Percentiles rank a stretch among this genome's conserved stretches.
phyloP scores from a whole-genome alignment of 805 yeast species.

The Candida cerambycidarum region DNA sequence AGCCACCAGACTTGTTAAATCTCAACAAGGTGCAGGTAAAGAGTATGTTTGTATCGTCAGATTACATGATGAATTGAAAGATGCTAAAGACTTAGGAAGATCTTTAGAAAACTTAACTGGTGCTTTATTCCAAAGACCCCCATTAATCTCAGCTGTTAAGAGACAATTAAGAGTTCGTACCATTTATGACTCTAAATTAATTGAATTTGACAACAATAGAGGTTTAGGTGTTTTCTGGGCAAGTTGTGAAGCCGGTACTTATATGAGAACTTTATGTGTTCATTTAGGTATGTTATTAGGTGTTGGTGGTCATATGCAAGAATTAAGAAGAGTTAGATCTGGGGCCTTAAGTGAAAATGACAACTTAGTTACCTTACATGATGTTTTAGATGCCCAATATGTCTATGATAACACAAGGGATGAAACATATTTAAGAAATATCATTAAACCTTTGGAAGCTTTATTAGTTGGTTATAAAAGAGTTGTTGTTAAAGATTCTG shows the following conservation, averaged over 20 bases:
- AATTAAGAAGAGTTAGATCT: slow-evolving; percentile 96
- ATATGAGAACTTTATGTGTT: slow-evolving; percentile 98
- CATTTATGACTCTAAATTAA: slow-evolving; percentile 90
- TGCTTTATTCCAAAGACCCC: slow-evolving; percentile 99
- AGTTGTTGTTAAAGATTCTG: slow-evolving; percentile 89
- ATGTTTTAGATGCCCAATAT: slow-evolving; percentile 98
- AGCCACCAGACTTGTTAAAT: slow-evolving; percentile 96
- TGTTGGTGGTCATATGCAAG: slow-evolving; percentile 99
- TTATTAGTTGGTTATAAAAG: slow-evolving; percentile 93
- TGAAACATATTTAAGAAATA: slow-evolving; percentile 90
- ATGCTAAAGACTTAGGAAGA: slow-evolving; percentile 85
- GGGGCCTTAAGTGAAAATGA: slow-evolving; percentile 93
- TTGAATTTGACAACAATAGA: slow-evolving; percentile 96
- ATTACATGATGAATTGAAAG: slow-evolving; percentile 89
- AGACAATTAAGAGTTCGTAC: slow-evolving; percentile 98
- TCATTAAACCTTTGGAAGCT: slow-evolving; percentile 93
- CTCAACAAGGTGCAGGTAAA: slow-evolving; percentile 99
- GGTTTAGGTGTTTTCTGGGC: slow-evolving; percentile 99
- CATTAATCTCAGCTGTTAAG: slow-evolving; percentile 97
- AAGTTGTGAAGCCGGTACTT: slow-evolving; percentile 99
- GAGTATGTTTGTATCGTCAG: slow-evolving; percentile 98
- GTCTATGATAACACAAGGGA: slow-evolving; percentile 95
- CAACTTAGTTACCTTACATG: slow-evolving; percentile 92
- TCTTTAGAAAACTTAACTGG: slow-evolving; percentile 94
- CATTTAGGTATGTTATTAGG: slow-evolving; percentile 98